phyloP scores from a whole-genome alignment of 768 basidiomycete species.

The Kwoniella pini region DNA sequence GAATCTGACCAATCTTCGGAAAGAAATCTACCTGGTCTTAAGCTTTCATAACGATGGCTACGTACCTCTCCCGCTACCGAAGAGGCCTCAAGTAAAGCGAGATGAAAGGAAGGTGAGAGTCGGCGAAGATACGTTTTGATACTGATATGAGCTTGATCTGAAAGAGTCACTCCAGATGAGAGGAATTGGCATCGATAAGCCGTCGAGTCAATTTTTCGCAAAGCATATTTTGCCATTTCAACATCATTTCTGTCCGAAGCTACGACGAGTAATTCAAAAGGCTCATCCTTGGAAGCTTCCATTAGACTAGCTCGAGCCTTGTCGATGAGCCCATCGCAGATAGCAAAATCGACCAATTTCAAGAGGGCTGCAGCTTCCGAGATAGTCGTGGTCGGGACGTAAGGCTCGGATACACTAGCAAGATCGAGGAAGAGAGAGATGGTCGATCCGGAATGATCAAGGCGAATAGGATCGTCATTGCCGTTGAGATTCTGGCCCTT shows the following conservation, averaged over 20 bases:
- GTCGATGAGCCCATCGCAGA: slow-evolving; percentile 2
- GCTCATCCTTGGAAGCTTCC: background rate
- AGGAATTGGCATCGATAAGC: background rate
- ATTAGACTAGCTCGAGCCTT: background rate
- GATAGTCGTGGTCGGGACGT: background rate
- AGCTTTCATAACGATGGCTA: too few species aligned
- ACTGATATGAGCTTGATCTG: background rate
- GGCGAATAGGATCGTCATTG: background rate
- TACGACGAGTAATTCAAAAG: slow-evolving; percentile 8
- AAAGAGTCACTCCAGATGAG: too few species aligned
- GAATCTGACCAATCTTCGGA: too few species aligned
- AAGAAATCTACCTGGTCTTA: too few species aligned
- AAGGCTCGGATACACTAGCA: background rate
- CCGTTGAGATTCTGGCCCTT: too few species aligned
- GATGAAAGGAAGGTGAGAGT: background rate
- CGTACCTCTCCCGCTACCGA: background rate
- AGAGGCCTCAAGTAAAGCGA: background rate
- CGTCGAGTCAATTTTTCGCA: background rate
- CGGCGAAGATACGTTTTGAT: slow-evolving; percentile 1
- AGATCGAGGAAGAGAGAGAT: slow-evolving; percentile 7
- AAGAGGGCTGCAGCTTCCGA: background rate
- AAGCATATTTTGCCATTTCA: background rate
- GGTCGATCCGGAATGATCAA: background rate
- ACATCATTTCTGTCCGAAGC: slow-evolving; percentile 7
- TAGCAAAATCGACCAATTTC: background rate